Conservation (phyloP, 495 filamentous ascomycete genomes). For the Penicillium samsonianum region DNA sequence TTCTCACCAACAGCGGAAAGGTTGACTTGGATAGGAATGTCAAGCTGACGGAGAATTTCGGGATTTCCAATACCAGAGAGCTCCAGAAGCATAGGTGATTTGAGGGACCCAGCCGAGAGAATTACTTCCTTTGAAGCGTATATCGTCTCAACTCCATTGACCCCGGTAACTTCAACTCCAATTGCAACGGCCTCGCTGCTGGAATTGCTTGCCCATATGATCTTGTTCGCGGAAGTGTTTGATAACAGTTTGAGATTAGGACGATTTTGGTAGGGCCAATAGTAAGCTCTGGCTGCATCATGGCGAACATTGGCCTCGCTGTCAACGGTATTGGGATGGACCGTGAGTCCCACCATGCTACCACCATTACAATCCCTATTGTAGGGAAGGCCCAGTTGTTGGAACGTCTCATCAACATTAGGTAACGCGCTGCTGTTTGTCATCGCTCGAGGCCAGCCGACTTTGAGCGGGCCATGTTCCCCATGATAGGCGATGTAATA, state of each 20-base stretch:
- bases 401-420: constrained; percentile 27
- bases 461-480: constrained; percentile 45
- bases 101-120: constrained; percentile 56
- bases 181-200: constrained; percentile 18
- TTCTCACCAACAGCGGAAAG: constrained; percentile 50
- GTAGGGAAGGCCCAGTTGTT: constrained; percentile 35
- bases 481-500: constrained; percentile 52
- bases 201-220: constrained; percentile 28
- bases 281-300: constrained; percentile 54
- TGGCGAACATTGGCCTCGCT: constrained; percentile 48
- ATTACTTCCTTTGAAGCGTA: constrained; percentile 58
- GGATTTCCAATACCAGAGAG: constrained; percentile 60
- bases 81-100: constrained; percentile 60
- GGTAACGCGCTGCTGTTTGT: constrained; percentile 30
- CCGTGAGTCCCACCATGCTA: constrained; percentile 38
- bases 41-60: constrained; percentile 32
- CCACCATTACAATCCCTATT: constrained; percentile 46
- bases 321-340: constrained; percentile 44
- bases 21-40: constrained; percentile 44
- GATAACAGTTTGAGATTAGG: constrained; percentile 37
- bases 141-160: constrained; percentile 31
- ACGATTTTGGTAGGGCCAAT: constrained; percentile 37
- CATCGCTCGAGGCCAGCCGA: constrained; percentile 44
- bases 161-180: constrained; percentile 28
- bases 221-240: constrained; percentile 37